Evolutionary conservation across 495 filamentous ascomycete species (phyloP).

Genomic region (Penicillium turbatum): DNA sequence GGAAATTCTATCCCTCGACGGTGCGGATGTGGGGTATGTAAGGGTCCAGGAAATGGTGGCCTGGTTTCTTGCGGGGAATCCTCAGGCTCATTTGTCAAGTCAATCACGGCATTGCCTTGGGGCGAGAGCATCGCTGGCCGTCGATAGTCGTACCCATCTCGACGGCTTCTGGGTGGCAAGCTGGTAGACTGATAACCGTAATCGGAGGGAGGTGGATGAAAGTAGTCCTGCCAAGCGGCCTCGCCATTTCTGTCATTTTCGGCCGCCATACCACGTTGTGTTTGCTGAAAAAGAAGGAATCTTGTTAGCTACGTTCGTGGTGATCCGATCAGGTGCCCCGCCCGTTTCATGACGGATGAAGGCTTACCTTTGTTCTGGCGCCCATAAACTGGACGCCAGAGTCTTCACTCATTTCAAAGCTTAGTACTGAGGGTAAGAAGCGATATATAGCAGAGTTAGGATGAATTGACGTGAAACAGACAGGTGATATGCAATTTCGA

Average conservation of each 20-base stretch:
- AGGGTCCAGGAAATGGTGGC: not conserved
- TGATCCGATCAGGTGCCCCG: slow-evolving; percentile 24
- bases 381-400: slow-evolving; percentile 37
- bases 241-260: slow-evolving; percentile 17
- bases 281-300: slow-evolving; percentile 27
- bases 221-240: slow-evolving; percentile 20
- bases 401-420: slow-evolving; percentile 35
- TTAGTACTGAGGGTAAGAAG: not conserved
- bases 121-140: slow-evolving; percentile 36
- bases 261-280: slow-evolving; percentile 38
- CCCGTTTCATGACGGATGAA: slow-evolving; percentile 10
- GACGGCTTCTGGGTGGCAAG: slow-evolving; percentile 21
- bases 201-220: slow-evolving; percentile 20
- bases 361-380: slow-evolving; percentile 41
- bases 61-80: slow-evolving; percentile 25
- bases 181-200: slow-evolving; percentile 12
- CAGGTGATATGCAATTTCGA: not conserved
- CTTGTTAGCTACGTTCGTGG: slow-evolving; percentile 4
- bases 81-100: slow-evolving; percentile 51
- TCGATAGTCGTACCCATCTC: slow-evolving; percentile 50
- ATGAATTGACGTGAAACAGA: not conserved
- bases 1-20: not conserved
- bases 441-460: not conserved
- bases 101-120: slow-evolving; percentile 44
- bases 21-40: not conserved